phyloP scores from a whole-genome alignment of 495 filamentous ascomycete genomes.

The Hypoxylon fuscum region DNA sequence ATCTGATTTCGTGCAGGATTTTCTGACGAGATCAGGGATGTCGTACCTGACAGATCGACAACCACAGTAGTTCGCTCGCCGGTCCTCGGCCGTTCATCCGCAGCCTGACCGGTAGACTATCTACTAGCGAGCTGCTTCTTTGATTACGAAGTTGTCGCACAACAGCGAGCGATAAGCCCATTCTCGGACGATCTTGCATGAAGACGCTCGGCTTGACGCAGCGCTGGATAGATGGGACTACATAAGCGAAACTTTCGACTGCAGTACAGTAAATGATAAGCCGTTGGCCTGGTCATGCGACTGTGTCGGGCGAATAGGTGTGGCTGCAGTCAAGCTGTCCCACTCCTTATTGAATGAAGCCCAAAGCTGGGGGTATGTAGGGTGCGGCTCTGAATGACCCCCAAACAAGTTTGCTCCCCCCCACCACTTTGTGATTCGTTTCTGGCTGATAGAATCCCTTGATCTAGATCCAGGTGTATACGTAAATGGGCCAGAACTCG shows the following conservation, averaged over 20 bases:
- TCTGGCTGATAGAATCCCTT: too few species aligned
- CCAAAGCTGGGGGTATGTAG: conserved; percentile 20
- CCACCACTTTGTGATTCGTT: conserved; percentile 5
- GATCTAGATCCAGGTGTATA: conserved; percentile 5
- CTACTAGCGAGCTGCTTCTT: conserved; percentile 1
- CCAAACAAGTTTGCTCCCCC: conserved; percentile 4
- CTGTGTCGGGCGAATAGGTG: conserved; percentile 20
- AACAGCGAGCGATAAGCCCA: conserved; percentile 14
- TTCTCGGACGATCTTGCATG: conserved; percentile 27
- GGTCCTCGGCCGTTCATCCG: conserved; percentile 20
- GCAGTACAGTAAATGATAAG: conserved; percentile 13
- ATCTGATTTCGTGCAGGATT: conserved; percentile 38
- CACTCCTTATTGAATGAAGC: conserved; percentile 24
- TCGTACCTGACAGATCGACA: conserved; percentile 33
- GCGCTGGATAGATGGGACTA: conserved; percentile 6
- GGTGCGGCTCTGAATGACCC: conserved; percentile 32
- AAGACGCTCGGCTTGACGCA: conserved; percentile 26
- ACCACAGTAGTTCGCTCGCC: conserved; percentile 5
- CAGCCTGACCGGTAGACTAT: conserved; percentile 14
- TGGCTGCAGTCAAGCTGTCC: conserved; percentile 26
- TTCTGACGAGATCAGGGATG: conserved; percentile 19
- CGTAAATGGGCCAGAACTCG: conserved; percentile 15
- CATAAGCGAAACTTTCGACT: conserved; percentile 18
- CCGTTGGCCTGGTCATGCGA: conserved; percentile 17
- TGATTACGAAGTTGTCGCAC: conserved; percentile 17